Evolutionary conservation across 2,329 filamentous ascomycete species (phyloP), one percentile per base, ranked within the genome.

Genomic region (Cladosporium halotolerans): DNA sequence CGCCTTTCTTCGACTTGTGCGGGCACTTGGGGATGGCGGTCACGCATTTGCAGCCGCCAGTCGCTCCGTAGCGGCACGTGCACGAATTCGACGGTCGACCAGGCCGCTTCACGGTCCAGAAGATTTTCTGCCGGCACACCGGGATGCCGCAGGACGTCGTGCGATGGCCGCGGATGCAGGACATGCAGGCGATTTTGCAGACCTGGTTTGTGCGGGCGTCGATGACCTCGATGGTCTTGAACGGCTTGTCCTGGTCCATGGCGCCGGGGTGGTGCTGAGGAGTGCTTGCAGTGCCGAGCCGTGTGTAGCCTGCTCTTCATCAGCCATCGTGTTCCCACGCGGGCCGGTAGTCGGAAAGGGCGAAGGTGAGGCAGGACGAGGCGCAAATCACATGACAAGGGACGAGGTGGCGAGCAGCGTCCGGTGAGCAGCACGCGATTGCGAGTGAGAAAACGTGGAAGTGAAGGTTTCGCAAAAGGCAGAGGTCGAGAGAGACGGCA

Each of bases 101-200:
- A 19, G 65, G 65, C 45, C 65, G 58, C 54, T 68, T 68, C 40
- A 68, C 64, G 3, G 65, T 68, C 66, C 66, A 68, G 58, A 68
- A 66, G 33, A 67, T 55, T 55, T 68, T 67, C 41, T 55, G 60
- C 41, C 66, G 64, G 49, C 66, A 68, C 14, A 66, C 63, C n/a
- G 62, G 63, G 16, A 66, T 67, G 16, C 66, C 66, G 53, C 66
- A 68, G 9, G 63, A 63, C 13, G 64, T 68, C 16, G 66, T 67
- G 31, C 66, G 63, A 51, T 68, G 66, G 34, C 66, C 66, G 14
- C 65, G 64, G 49, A 68, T 68, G 55, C 66, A 68, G 31, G 64
- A 66, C 65, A 67, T 67, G 57, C 66, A 68, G 13, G 66, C 66
- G 39, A 68, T 60, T 54, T 68, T 68, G 58, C 65, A 67, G 33